These are phyloP conservation scores for Rheum nobile DNA, from an alignment of 148 eudicot species.

Conservation along the genomic window DNA sequence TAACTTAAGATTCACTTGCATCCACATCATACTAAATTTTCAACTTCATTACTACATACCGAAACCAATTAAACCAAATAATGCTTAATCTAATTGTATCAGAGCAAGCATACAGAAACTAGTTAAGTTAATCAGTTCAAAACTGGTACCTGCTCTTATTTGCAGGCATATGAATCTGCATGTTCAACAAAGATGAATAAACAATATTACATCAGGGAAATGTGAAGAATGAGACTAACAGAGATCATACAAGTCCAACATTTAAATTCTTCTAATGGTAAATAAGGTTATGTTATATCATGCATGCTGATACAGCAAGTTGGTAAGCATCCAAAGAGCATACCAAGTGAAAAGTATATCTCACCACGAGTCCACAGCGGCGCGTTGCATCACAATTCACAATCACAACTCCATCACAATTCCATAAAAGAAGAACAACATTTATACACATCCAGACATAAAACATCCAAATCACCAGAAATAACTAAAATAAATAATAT, in stretches of 20 bases:
- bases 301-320: background rate
- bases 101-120: no score
- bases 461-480: background rate
- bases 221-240: no score
- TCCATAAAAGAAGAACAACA: background rate
- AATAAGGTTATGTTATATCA: background rate
- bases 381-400: background rate
- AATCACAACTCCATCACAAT: background rate
- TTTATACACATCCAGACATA: background rate
- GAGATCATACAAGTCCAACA: no score
- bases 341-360: background rate
- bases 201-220: no score
- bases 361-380: background rate
- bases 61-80: background rate
- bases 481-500: background rate
- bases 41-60: background rate
- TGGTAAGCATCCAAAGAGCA: background rate
- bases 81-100: no score
- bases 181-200: background rate
- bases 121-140: background rate
- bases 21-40: background rate
- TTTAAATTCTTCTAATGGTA: background rate
- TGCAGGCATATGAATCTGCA: background rate
- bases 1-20: no score
- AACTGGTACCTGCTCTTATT: background rate